Evolutionary conservation across 129 eudicot species (phyloP).

Genomic region (Artemisia argyi): DNA sequence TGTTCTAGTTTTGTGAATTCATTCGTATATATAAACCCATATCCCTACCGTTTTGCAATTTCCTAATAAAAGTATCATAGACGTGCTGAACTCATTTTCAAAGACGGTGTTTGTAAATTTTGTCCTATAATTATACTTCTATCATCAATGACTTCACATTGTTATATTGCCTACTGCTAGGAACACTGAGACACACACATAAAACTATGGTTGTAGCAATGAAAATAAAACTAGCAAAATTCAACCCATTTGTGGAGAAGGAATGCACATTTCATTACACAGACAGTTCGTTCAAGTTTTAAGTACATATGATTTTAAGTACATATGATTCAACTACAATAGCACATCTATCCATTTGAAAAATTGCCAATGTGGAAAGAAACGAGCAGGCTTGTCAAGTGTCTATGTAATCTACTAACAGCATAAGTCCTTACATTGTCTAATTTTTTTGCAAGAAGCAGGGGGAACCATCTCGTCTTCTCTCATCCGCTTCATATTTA

Average conservation of each 20-base stretch:
- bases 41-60: too few relatives aligned
- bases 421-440: conserved; percentile 20
- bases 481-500: conserved; percentile 47
- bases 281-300: neutral
- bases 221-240: neutral
- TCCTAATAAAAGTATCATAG: too few relatives aligned
- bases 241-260: neutral
- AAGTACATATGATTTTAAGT: neutral
- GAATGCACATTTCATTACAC: neutral
- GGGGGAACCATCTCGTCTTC: conserved; percentile 44
- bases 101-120: too few relatives aligned
- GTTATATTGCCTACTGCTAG: too few relatives aligned
- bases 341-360: neutral
- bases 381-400: neutral
- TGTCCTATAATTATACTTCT: too few relatives aligned
- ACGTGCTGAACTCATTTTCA: too few relatives aligned
- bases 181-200: neutral
- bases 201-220: neutral
- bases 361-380: neutral
- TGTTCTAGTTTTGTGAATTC: too few relatives aligned
- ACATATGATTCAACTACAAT: conserved; percentile 18
- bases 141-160: too few relatives aligned
- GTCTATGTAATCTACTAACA: conserved; percentile 1
- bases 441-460: conserved; percentile 45
- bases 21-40: too few relatives aligned